Evolutionary conservation across 1,139 yeast genomes (phyloP).

Genomic region (Zygosaccharomyces pseudobailii): DNA sequence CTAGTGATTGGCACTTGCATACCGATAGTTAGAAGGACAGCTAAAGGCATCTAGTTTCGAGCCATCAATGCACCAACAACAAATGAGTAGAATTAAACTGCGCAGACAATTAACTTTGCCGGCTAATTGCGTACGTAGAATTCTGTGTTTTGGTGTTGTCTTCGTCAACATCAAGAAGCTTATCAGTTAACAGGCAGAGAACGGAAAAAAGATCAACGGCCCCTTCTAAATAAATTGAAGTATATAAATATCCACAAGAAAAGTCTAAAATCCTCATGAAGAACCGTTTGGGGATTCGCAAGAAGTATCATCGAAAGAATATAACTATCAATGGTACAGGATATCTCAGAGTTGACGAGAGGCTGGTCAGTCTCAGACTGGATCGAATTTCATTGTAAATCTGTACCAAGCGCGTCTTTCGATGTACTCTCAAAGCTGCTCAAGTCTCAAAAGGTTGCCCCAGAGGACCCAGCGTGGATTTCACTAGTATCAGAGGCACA

Average conservation of each 20-base stretch:
- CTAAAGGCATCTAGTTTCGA: not conserved
- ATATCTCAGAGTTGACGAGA: slow-evolving; percentile 4
- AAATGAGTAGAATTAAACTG: not conserved
- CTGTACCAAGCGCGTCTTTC: slow-evolving; percentile 62
- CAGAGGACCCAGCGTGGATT: slow-evolving; percentile 86
- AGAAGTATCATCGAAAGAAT: not conserved
- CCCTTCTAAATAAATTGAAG: not conserved
- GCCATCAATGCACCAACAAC: not conserved
- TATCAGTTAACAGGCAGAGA: not conserved
- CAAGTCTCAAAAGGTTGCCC: slow-evolving; percentile 41
- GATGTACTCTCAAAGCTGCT: slow-evolving; percentile 46
- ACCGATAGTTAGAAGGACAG: not conserved
- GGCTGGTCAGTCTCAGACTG: slow-evolving; percentile 72
- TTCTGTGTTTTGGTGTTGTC: not conserved
- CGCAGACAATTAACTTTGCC: not conserved
- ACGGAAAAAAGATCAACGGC: not conserved
- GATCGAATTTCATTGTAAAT: slow-evolving; percentile 58
- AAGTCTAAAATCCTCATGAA: not conserved
- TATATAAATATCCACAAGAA: not conserved
- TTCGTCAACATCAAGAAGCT: not conserved
- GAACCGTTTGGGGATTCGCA: too few relatives aligned
- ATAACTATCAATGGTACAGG: slow-evolving; percentile 1
- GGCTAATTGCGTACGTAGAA: slow-evolving; percentile 1
- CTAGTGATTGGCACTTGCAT: not conserved
- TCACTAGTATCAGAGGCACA: slow-evolving; percentile 59